Evolutionary conservation across 2,329 filamentous ascomycete genomes (phyloP).

Genomic region (Colletotrichum sp.): DNA sequence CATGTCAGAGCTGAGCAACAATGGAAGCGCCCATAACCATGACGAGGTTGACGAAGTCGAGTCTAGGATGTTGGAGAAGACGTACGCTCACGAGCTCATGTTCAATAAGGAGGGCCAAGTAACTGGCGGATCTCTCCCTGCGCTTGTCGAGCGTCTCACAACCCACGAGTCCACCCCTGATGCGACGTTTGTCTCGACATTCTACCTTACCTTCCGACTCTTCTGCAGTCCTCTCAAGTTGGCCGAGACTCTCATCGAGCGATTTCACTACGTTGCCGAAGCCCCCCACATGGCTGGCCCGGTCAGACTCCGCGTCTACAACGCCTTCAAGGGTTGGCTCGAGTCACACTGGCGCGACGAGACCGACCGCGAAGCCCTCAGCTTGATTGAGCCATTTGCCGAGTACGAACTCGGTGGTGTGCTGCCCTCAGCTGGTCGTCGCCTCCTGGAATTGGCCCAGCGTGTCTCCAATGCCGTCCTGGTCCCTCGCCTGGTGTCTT

Average conservation of each 20-base stretch:
- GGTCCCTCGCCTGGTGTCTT: constrained; percentile 82
- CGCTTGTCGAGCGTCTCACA: constrained; percentile 92
- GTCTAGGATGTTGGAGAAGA: constrained; percentile 85
- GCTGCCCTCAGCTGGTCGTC: constrained; percentile 78
- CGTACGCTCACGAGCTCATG: constrained; percentile 88
- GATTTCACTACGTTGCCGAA: constrained; percentile 90
- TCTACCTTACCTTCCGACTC: constrained; percentile 94
- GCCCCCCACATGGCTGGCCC: constrained; percentile 75
- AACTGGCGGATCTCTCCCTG: constrained; percentile 88
- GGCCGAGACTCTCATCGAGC: constrained; percentile 81
- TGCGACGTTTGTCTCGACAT: constrained; percentile 88
- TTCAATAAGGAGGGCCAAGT: constrained; percentile 95
- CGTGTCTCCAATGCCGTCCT: constrained; percentile 78
- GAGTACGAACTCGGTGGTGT: constrained; percentile 70
- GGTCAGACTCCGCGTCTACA: constrained; percentile 90
- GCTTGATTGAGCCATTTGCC: constrained; percentile 81
- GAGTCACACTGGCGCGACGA: constrained; percentile 93
- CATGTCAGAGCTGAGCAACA: constrained; percentile 70
- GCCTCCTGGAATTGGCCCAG: constrained; percentile 79
- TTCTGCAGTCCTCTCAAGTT: constrained; percentile 85
- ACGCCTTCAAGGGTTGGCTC: constrained; percentile 96
- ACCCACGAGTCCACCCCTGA: constrained; percentile 93
- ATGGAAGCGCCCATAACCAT: constrained; percentile 64
- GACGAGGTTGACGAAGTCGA: constrained; percentile 84
- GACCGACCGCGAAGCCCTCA: constrained; percentile 77